A percentile compares a stretch with the other conserved stretches of the same genome.
phyloP scores from a whole-genome alignment of 2,329 filamentous ascomycete species.

The Aspergillus aculeatinus region DNA sequence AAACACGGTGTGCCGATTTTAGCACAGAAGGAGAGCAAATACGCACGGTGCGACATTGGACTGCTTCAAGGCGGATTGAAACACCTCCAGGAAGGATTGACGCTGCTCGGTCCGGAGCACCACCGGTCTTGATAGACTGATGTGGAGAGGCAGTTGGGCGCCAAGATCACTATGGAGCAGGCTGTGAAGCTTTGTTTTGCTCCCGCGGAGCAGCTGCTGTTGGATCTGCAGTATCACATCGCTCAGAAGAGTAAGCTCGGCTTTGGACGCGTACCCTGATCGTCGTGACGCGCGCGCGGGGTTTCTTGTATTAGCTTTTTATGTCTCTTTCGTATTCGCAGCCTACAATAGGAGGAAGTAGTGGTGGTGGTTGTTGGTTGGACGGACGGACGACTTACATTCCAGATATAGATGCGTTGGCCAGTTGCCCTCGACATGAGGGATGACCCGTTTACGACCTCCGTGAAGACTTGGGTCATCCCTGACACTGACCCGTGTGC shows the following conservation, averaged over 20 bases:
- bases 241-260: constrained; percentile 34
- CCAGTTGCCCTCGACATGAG: constrained; percentile 88
- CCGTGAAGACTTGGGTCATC: constrained; percentile 85
- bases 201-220: constrained; percentile 44
- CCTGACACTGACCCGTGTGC: constrained; percentile 69
- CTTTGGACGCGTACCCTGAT: constrained; percentile 42
- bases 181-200: constrained; percentile 55
- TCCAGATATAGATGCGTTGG: constrained; percentile 89
- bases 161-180: constrained; percentile 77
- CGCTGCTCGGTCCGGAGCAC: constrained; percentile 71
- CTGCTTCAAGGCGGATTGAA: constrained; percentile 49
- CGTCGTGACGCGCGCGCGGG: neutral
- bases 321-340: neutral
- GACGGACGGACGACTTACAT: constrained; percentile 56
- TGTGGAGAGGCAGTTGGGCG: constrained; percentile 76
- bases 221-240: constrained; percentile 29
- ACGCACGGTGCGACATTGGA: constrained; percentile 49
- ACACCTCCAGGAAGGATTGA: constrained; percentile 61
- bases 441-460: constrained; percentile 76
- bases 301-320: constrained; percentile 11
- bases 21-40: neutral
- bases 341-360: neutral
- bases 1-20: neutral
- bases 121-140: constrained; percentile 84
- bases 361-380: neutral